Percentiles rank a stretch among this genome's conserved stretches.
Evolutionary conservation across 805 yeast species (phyloP).

Genomic region (Starmerella cellae): DNA sequence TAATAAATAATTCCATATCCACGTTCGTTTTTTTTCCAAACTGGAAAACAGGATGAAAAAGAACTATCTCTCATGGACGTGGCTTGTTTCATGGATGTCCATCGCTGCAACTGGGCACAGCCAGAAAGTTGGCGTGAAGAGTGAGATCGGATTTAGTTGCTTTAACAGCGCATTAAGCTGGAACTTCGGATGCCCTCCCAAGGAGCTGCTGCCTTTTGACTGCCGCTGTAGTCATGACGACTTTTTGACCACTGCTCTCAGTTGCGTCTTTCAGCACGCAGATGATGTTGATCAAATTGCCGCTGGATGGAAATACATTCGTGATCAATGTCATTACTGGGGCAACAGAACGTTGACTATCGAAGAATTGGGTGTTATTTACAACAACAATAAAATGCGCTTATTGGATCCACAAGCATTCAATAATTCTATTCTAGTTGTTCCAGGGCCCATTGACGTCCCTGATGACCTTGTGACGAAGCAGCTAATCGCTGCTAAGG

Average conservation of each 20-base stretch:
- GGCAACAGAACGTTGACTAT: conserved; percentile 19
- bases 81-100: neutral
- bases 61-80: neutral
- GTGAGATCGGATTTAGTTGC: conserved; percentile 25
- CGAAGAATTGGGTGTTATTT: conserved; percentile 23
- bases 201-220: conserved; percentile 17
- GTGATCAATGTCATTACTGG: conserved; percentile 24
- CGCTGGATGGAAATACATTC: conserved; percentile 22
- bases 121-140: conserved; percentile 26
- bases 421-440: conserved; percentile 1
- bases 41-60: neutral
- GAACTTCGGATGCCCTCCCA: conserved; percentile 25
- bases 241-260: conserved; percentile 25
- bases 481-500: conserved; percentile 20
- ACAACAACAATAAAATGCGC: conserved; percentile 21
- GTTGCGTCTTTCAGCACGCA: conserved; percentile 22
- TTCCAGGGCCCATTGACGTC: conserved; percentile 16
- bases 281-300: conserved; percentile 18
- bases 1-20: too few species aligned
- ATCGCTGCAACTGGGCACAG: conserved; percentile 5
- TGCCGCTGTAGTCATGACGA: conserved; percentile 24
- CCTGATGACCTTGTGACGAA: conserved; percentile 10
- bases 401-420: conserved; percentile 5
- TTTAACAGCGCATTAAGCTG: conserved; percentile 25
- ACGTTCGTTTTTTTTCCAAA: too few species aligned